These are phyloP conservation scores for Ensete ventricosum DNA, from an alignment of 176 grass and related monocot genomes.

Conservation along the genomic window DNA sequence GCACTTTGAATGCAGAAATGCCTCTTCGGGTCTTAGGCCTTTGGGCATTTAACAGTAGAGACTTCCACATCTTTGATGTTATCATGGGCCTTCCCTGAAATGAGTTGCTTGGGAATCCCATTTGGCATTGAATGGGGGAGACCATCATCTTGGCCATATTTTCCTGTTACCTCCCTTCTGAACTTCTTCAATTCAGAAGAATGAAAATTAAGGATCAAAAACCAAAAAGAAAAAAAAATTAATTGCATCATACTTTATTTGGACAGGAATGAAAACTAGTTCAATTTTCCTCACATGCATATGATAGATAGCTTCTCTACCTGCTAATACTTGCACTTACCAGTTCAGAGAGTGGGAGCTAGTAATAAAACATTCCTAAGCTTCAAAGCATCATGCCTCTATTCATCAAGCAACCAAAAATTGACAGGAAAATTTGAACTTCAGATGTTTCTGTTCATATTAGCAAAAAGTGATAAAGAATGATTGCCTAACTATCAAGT, in stretches of 20 bases:
- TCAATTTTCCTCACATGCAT: too few species aligned
- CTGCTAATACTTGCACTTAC: background rate
- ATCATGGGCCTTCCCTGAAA: conserved; percentile 29
- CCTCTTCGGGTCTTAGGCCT: conserved; percentile 33
- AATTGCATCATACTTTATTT: background rate
- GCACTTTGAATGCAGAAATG: conserved; percentile 60
- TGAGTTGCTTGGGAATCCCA: conserved; percentile 34
- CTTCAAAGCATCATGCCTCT: background rate
- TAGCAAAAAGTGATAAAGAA: background rate
- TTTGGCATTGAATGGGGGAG: conserved; percentile 67
- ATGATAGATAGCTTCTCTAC: background rate
- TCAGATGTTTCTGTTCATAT: background rate
- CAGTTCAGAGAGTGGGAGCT: background rate
- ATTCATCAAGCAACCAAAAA: background rate
- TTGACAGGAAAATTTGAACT: background rate
- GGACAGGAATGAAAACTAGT: too few species aligned
- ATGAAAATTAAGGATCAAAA: conserved; percentile 1
- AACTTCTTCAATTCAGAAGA: conserved; percentile 35
- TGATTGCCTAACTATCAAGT: too few species aligned
- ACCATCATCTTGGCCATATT: conserved; percentile 83
- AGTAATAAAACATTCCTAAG: background rate
- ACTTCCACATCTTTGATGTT: conserved; percentile 53
- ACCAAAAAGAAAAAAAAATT: background rate
- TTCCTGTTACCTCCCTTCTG: background rate
- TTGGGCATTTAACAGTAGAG: conserved; percentile 26